phyloP scores from a whole-genome alignment of 2,329 filamentous ascomycete genomes.

The Alternaria triticimaculans region DNA sequence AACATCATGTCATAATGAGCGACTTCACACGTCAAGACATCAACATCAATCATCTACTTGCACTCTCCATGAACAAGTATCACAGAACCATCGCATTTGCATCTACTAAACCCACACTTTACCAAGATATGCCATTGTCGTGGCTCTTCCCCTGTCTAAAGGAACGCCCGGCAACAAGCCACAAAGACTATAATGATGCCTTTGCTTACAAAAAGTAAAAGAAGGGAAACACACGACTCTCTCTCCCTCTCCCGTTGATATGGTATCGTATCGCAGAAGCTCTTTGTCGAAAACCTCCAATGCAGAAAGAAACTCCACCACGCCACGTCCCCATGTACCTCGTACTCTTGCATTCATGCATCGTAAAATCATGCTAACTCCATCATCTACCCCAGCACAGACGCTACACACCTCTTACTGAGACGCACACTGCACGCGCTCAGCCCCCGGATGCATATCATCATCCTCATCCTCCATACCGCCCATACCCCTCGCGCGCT shows the following conservation, averaged over 20 bases:
- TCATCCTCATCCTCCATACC: slow-evolving; percentile 71
- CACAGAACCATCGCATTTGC: not conserved
- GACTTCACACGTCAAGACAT: too few relatives aligned
- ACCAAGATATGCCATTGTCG: not conserved
- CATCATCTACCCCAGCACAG: not conserved
- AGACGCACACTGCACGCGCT: slow-evolving; percentile 85
- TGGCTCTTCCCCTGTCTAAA: not conserved
- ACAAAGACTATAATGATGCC: not conserved
- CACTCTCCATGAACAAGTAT: too few relatives aligned
- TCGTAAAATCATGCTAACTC: not conserved
- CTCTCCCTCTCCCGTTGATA: too few relatives aligned
- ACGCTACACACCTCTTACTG: slow-evolving; percentile 66
- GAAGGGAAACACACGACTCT: too few relatives aligned
- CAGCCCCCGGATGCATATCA: slow-evolving; percentile 66
- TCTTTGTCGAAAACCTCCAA: not conserved
- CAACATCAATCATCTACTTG: too few relatives aligned
- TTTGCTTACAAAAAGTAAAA: not conserved
- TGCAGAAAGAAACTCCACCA: not conserved
- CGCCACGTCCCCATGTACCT: too few relatives aligned
- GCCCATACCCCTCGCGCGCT: slow-evolving; percentile 71
- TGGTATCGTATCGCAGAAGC: too few relatives aligned
- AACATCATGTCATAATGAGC: too few relatives aligned
- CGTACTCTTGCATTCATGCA: not conserved
- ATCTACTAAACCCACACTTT: not conserved
- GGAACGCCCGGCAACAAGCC: not conserved